Conservation (phyloP, 108 stramenopile genomes). For the Cyclotella atomus region DNA sequence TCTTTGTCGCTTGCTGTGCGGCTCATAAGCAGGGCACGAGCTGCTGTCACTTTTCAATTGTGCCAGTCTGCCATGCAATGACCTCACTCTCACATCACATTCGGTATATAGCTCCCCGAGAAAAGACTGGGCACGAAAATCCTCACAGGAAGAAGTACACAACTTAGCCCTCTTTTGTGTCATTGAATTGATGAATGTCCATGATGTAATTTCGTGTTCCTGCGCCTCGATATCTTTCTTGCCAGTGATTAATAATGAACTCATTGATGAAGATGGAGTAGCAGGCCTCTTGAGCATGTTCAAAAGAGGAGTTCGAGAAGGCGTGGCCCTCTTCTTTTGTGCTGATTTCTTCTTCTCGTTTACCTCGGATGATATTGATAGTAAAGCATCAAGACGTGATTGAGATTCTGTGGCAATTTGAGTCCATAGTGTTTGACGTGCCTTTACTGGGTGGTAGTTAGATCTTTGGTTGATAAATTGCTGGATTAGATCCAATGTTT, state of each 20-base stretch:
- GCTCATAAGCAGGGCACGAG: background rate
- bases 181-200: conserved; percentile 36
- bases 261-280: conserved; percentile 32
- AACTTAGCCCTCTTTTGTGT: background rate
- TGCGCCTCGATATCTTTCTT: background rate
- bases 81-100: conserved; percentile 15
- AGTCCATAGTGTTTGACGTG: conserved; percentile 28
- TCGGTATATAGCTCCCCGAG: conserved; percentile 14
- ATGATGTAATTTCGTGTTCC: conserved; percentile 12
- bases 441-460: conserved; percentile 32
- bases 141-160: conserved; percentile 26
- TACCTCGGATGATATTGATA: conserved; percentile 7
- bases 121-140: conserved; percentile 32
- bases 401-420: conserved; percentile 19
- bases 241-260: conserved; percentile 23
- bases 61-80: conserved; percentile 14
- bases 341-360: conserved; percentile 16
- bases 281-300: conserved; percentile 1
- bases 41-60: background rate
- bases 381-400: conserved; percentile 21
- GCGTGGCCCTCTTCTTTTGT: conserved; percentile 9
- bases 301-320: conserved; percentile 30
- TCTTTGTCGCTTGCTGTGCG: background rate
- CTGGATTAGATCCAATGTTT: conserved; percentile 26
- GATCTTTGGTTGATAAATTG: conserved; percentile 12